Evolutionary conservation across 176 grass and related monocot genomes (phyloP).

Genomic region (Bolboschoenus planiculmis): DNA sequence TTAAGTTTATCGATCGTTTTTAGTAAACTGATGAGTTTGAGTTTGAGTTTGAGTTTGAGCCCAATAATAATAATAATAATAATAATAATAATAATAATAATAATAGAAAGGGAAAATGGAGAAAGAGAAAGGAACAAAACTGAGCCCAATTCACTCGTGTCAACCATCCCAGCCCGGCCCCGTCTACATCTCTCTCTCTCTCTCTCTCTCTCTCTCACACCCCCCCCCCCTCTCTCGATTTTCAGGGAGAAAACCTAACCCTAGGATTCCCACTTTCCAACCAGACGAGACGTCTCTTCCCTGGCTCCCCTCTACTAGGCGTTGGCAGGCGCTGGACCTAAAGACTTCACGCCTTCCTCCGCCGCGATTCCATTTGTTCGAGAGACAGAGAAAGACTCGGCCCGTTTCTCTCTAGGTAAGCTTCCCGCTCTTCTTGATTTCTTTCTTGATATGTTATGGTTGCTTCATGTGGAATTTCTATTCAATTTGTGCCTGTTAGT

Average conservation of each 20-base stretch:
- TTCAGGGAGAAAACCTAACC: not conserved
- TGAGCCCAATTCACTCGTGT: not conserved
- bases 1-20: no score
- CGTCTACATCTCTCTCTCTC: not conserved
- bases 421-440: not conserved
- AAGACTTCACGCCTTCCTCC: not conserved
- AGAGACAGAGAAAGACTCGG: not conserved
- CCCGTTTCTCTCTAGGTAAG: not conserved
- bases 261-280: not conserved
- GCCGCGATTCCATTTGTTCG: not conserved
- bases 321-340: not conserved
- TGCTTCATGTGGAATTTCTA: not conserved
- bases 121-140: not conserved
- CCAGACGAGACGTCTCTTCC: not conserved
- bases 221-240: not conserved
- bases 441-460: not conserved
- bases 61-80: not conserved
- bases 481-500: not conserved
- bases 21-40: no score
- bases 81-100: no score
- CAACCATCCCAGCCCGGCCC: not conserved
- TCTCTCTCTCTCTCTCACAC: no score
- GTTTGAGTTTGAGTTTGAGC: no score
- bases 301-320: not conserved
- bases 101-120: no score